Evolutionary conservation across 1,284 basidiomycete species (phyloP).

Genomic region (Tranzscheliella williamsii): DNA sequence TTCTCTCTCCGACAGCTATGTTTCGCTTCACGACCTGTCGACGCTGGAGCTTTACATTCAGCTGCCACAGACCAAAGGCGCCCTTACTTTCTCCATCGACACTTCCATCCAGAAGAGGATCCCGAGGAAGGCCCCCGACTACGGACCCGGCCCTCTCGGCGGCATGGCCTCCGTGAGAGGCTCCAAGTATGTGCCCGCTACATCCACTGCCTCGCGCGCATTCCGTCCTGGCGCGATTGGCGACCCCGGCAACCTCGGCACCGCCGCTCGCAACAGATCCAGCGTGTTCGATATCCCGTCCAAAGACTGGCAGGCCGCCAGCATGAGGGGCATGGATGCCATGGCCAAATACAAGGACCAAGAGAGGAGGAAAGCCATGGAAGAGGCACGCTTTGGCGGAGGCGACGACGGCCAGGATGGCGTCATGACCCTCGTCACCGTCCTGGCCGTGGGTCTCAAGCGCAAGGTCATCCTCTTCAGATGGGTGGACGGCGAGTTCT

Average conservation of each 20-base stretch:
- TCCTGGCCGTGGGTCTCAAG: constrained; percentile 80
- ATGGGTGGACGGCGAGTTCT: constrained; percentile 79
- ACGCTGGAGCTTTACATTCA: constrained; percentile 67
- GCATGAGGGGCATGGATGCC: constrained; percentile 46
- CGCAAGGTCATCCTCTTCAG: constrained; percentile 81
- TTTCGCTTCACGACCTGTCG: constrained; percentile 66
- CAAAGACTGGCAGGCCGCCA: constrained; percentile 36
- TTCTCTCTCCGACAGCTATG: constrained; percentile 74
- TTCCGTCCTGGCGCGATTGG: constrained; percentile 30
- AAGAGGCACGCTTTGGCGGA: constrained; percentile 34
- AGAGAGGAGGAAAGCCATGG: constrained; percentile 33
- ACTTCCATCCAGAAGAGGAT: constrained; percentile 66
- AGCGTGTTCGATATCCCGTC: constrained; percentile 24
- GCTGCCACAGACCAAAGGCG: constrained; percentile 70
- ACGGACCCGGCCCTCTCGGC: constrained; percentile 34
- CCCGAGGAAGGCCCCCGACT: constrained; percentile 14
- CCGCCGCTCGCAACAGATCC: constrained; percentile 12
- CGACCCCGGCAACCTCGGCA: constrained; percentile 11
- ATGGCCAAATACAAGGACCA: constrained; percentile 34
- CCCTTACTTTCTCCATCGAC: constrained; percentile 77
- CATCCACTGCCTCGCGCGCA: constrained; percentile 13
- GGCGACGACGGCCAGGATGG: constrained; percentile 27
- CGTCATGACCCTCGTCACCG: constrained; percentile 66
- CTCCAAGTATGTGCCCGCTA: constrained; percentile 7
- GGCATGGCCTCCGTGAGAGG: constrained; percentile 14